Conservation (phyloP, 768 basidiomycete genomes). For the Hortiboletus campestris region DNA sequence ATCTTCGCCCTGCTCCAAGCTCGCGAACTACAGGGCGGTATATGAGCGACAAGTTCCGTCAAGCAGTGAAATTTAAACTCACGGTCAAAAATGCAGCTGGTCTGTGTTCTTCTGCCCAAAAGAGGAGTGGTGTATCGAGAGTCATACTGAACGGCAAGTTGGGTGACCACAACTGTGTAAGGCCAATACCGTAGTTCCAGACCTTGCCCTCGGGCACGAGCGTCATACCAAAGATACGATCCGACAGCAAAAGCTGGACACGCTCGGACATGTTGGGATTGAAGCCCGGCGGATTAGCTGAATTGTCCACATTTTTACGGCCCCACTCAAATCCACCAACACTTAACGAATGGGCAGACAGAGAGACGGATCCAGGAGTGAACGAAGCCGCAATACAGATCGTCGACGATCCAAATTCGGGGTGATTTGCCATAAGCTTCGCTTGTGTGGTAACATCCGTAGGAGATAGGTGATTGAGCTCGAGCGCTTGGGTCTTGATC, state of each 20-base stretch:
- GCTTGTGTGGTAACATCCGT: slow-evolving; percentile 93
- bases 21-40: slow-evolving; percentile 64
- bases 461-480: slow-evolving; percentile 89
- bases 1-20: slow-evolving; percentile 86
- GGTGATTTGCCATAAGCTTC: slow-evolving; percentile 94
- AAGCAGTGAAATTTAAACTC: slow-evolving; percentile 32
- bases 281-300: slow-evolving; percentile 85
- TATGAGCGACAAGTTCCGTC: not conserved
- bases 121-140: slow-evolving; percentile 88
- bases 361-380: slow-evolving; percentile 95
- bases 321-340: slow-evolving; percentile 98
- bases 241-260: slow-evolving; percentile 88
- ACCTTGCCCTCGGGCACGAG: slow-evolving; percentile 91
- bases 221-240: slow-evolving; percentile 94
- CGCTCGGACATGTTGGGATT: slow-evolving; percentile 99
- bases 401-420: slow-evolving; percentile 91
- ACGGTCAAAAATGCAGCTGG: slow-evolving; percentile 92
- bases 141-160: slow-evolving; percentile 78
- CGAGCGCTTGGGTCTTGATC: slow-evolving; percentile 95
- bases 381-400: slow-evolving; percentile 95
- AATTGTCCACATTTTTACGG: slow-evolving; percentile 85
- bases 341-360: slow-evolving; percentile 88
- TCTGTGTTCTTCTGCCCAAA: slow-evolving; percentile 96
- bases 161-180: slow-evolving; percentile 89
- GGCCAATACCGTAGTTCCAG: slow-evolving; percentile 96